Evolutionary conservation across 2,329 filamentous ascomycete species (phyloP).

Genomic region (Apiospora marii): DNA sequence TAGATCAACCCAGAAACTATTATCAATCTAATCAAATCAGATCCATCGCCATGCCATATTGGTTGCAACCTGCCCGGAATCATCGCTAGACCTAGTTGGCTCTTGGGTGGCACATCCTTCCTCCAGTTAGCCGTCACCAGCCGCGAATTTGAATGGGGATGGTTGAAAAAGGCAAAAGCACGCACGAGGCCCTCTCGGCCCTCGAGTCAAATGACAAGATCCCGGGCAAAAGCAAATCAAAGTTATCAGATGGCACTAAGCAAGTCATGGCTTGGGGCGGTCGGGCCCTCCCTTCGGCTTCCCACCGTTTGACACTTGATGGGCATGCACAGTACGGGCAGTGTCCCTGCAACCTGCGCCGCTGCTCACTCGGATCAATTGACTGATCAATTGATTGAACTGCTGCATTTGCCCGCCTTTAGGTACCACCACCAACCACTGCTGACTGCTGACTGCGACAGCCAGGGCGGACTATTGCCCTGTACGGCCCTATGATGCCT

Average conservation of each 20-base stretch:
- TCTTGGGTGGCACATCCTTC: background rate
- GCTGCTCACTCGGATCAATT: too few relatives aligned
- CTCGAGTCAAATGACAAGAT: slow-evolving; percentile 10
- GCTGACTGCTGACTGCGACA: background rate
- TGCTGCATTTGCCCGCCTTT: background rate
- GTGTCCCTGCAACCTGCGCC: background rate
- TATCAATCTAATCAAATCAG: slow-evolving; percentile 21
- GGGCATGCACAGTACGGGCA: background rate
- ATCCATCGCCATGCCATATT: background rate
- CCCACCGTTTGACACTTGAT: background rate
- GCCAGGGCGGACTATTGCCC: background rate
- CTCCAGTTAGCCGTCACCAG: background rate
- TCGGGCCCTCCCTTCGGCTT: slow-evolving; percentile 7
- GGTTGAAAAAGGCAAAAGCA: background rate
- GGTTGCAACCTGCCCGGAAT: background rate
- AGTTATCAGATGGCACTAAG: slow-evolving; percentile 27
- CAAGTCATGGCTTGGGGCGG: slow-evolving; percentile 7
- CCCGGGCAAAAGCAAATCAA: slow-evolving; percentile 16
- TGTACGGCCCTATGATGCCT: background rate
- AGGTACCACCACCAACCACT: slow-evolving; percentile 3
- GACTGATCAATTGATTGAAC: too few relatives aligned
- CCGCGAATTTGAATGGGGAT: background rate
- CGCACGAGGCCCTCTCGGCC: background rate
- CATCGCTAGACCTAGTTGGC: background rate
- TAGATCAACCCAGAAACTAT: background rate